phyloP scores from a whole-genome alignment of 495 filamentous ascomycete genomes.

The Aspergillus steynii region DNA sequence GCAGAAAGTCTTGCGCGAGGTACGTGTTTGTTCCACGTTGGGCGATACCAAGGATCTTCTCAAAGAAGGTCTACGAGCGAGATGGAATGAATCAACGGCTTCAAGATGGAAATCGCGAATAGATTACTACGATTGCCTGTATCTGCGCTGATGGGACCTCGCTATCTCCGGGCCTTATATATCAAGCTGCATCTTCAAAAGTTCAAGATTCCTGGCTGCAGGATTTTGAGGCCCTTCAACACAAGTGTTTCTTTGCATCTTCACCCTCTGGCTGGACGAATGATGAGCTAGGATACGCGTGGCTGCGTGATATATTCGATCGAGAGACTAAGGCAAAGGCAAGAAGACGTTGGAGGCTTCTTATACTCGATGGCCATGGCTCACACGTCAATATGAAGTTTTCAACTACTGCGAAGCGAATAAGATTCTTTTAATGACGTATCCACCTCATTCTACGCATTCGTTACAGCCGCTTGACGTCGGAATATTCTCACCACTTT shows the following conservation, averaged over 20 bases:
- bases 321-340: constrained; percentile 9
- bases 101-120: constrained; percentile 13
- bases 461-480: constrained; percentile 13
- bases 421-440: constrained; percentile 11
- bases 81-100: constrained; percentile 6
- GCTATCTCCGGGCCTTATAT: constrained; percentile 9
- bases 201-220: constrained; percentile 8
- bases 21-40: too few relatives aligned
- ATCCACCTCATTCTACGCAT: constrained; percentile 13
- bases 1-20: too few relatives aligned
- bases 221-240: constrained; percentile 4
- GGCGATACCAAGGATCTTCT: constrained; percentile 19
- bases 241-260: constrained; percentile 8
- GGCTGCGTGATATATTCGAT: constrained; percentile 8
- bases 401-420: constrained; percentile 9
- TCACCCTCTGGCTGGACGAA: constrained; percentile 5
- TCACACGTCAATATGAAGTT: constrained; percentile 12
- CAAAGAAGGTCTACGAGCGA: constrained; percentile 3
- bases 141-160: constrained; percentile 6
- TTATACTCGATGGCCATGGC: constrained; percentile 11
- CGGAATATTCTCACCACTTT: constrained; percentile 1
- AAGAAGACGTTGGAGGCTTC: constrained; percentile 5
- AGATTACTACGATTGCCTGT: constrained; percentile 13
- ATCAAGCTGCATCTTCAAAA: not conserved
- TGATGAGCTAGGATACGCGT: constrained; percentile 11